Percentiles rank a stretch among this genome's conserved stretches.
These are phyloP conservation scores for Tetrapisispora iriomotensis DNA, from an alignment of 805 yeast genomes.

Conservation along the genomic window DNA sequence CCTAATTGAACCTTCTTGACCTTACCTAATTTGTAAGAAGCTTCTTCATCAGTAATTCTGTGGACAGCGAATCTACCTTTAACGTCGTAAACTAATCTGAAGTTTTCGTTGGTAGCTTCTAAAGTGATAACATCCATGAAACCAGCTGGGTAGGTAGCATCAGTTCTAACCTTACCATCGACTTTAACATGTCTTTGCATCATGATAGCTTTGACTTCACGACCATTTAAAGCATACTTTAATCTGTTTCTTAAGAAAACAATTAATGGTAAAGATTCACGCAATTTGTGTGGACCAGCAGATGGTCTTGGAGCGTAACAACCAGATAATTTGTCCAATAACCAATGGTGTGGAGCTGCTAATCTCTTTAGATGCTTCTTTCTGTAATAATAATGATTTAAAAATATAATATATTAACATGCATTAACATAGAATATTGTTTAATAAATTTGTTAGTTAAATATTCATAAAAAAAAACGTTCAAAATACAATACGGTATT, in stretches of 20 bases:
- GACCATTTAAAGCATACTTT: slow-evolving; percentile 97
- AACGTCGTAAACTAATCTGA: slow-evolving; percentile 96
- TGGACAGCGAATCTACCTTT: slow-evolving; percentile 99
- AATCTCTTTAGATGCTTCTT: slow-evolving; percentile 99
- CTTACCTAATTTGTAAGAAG: slow-evolving; percentile 94
- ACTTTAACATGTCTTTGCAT: slow-evolving; percentile 98
- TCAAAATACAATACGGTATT: too few relatives aligned
- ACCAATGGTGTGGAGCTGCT: slow-evolving; percentile 99
- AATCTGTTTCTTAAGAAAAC: slow-evolving; percentile 97
- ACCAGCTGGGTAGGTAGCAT: slow-evolving; percentile 97
- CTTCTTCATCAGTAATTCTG: slow-evolving; percentile 99
- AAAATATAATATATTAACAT: not conserved
- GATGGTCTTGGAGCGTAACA: slow-evolving; percentile 99
- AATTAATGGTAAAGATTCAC: slow-evolving; percentile 95
- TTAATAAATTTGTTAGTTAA: slow-evolving; percentile 1
- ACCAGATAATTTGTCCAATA: slow-evolving; percentile 99
- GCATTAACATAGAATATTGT: not conserved
- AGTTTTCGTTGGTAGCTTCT: slow-evolving; percentile 98
- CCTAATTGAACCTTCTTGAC: slow-evolving; percentile 98
- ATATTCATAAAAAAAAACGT: not conserved
- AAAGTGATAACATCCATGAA: slow-evolving; percentile 97
- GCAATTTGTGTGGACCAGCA: slow-evolving; percentile 98
- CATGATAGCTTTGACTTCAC: slow-evolving; percentile 96
- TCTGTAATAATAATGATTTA: slow-evolving; percentile 35
- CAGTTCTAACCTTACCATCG: slow-evolving; percentile 99